A percentile compares a stretch with the other conserved stretches of the same genome.
phyloP scores from a whole-genome alignment of 2,329 filamentous ascomycete genomes.

The Blastomyces parvus region DNA sequence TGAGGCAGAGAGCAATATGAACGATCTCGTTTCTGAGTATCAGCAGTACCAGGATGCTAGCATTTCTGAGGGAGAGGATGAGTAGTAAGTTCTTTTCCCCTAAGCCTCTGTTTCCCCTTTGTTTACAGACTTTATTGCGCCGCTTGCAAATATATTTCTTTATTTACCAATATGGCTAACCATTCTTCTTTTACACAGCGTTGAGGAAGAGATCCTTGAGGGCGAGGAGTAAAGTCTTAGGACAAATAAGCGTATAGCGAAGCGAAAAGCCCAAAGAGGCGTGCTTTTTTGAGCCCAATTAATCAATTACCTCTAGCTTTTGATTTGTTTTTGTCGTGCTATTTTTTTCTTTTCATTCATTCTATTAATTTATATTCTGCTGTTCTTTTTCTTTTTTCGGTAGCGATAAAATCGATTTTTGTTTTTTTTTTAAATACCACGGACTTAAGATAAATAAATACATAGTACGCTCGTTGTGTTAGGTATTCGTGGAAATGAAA shows the following conservation, averaged over 20 bases:
- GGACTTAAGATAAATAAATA: background rate
- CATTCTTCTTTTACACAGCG: constrained; percentile 28
- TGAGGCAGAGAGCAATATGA: constrained; percentile 99
- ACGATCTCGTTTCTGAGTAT: constrained; percentile 98
- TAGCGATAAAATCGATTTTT: constrained; percentile 1
- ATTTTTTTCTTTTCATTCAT: background rate
- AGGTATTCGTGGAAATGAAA: background rate
- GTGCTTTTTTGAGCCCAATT: background rate
- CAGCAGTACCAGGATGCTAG: constrained; percentile 99
- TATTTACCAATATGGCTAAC: constrained; percentile 17
- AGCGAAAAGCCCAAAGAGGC: background rate
- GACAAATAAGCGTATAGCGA: background rate
- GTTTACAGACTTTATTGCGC: background rate
- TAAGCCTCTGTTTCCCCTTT: background rate
- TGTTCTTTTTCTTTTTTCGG: background rate
- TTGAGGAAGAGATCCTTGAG: constrained; percentile 68
- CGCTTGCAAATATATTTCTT: background rate
- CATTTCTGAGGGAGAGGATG: constrained; percentile 94
- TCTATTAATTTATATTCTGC: background rate
- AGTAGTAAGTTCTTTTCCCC: constrained; percentile 50
- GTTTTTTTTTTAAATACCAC: background rate
- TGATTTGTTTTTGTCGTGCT: too few species aligned
- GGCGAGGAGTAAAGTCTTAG: constrained; percentile 53
- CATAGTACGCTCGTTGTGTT: background rate
- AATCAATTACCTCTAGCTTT: too few species aligned